Percentiles rank a stretch among this genome's conserved stretches.
Evolutionary conservation across 768 basidiomycete genomes (phyloP).

Genomic region (Inosperma sp.): DNA sequence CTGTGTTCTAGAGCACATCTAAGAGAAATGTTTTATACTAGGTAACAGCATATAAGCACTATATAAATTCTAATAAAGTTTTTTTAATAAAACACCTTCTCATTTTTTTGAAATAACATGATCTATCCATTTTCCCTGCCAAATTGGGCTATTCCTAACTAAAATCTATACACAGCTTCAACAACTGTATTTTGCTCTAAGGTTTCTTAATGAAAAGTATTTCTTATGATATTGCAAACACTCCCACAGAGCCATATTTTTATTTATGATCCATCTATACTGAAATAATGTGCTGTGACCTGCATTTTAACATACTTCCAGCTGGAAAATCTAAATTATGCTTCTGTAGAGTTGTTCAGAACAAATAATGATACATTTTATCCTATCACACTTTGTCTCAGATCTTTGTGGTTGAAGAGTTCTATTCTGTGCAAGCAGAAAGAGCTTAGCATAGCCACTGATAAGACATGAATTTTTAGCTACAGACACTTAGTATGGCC

Average conservation of each 20-base stretch:
- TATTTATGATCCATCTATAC: background rate
- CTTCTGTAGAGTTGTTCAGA: background rate
- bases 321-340: background rate
- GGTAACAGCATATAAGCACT: no score
- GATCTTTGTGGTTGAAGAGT: no score
- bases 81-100: background rate
- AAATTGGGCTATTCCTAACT: background rate
- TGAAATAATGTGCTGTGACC: background rate
- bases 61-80: no score
- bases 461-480: no score
- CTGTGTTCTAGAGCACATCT: no score
- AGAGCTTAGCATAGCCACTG: no score
- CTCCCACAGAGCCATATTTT: background rate
- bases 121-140: background rate
- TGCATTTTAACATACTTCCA: background rate
- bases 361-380: no score
- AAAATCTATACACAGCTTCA: background rate
- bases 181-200: background rate
- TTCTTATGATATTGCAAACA: background rate
- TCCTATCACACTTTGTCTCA: no score
- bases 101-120: background rate
- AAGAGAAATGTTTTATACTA: no score
- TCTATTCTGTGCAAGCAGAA: no score
- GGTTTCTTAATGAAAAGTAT: background rate
- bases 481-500: no score